Conservation (phyloP, 805 yeast species). For the Candida ipomoeae region DNA sequence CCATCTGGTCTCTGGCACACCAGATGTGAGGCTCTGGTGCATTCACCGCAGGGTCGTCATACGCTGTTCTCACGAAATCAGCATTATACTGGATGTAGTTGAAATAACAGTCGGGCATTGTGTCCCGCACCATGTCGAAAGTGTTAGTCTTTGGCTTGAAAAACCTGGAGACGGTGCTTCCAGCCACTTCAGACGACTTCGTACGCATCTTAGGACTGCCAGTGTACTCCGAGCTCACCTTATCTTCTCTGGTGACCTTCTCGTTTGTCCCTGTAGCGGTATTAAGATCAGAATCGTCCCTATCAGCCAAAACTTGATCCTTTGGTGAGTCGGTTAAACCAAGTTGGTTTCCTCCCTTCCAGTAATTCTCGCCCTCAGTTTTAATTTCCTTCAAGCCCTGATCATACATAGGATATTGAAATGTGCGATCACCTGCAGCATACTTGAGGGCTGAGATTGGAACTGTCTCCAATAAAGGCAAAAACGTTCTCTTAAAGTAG, state of each 20-base stretch:
- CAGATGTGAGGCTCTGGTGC: conserved; percentile 61
- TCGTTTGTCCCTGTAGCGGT: conserved; percentile 11
- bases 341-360: conserved; percentile 43
- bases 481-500: conserved; percentile 54
- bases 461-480: conserved; percentile 62
- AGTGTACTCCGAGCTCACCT: conserved; percentile 1
- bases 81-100: conserved; percentile 39
- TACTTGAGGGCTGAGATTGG: conserved; percentile 61
- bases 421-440: conserved; percentile 40
- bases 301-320: conserved; percentile 15
- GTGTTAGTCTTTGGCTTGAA: conserved; percentile 46
- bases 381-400: conserved; percentile 60
- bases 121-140: conserved; percentile 41
- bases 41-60: conserved; percentile 54
- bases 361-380: conserved; percentile 46
- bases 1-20: conserved; percentile 67
- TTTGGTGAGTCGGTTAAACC: conserved; percentile 22
- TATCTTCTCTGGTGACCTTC: conserved; percentile 5
- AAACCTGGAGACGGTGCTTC: conserved; percentile 19
- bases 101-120: conserved; percentile 41
- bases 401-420: conserved; percentile 58
- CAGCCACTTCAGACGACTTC: conserved; percentile 3
- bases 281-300: conserved; percentile 13
- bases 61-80: conserved; percentile 41
- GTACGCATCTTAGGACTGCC: conserved; percentile 4